Percentiles rank a stretch among this genome's conserved stretches.
Evolutionary conservation across 2,329 filamentous ascomycete genomes (phyloP).

Genomic region (Epichloe elymi): DNA sequence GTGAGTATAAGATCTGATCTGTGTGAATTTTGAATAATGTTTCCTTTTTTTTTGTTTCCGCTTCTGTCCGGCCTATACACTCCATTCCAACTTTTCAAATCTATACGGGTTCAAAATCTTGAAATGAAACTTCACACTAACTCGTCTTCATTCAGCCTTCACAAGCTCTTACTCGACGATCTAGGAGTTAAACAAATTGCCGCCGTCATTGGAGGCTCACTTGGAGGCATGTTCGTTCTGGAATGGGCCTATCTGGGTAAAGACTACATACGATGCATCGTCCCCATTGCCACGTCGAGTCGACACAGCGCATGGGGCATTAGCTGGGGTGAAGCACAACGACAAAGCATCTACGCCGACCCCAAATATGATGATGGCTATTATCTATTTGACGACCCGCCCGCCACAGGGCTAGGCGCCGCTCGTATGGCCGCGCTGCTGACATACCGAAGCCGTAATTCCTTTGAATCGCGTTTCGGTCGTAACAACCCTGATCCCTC

Average conservation of each 20-base stretch:
- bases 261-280: slow-evolving; percentile 67
- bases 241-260: slow-evolving; percentile 88
- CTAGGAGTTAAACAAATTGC: slow-evolving; percentile 68
- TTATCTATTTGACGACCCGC: slow-evolving; percentile 78
- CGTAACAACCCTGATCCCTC: slow-evolving; percentile 82
- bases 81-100: too few relatives aligned
- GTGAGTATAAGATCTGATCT: slow-evolving; percentile 34
- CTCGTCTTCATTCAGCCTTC: slow-evolving; percentile 49
- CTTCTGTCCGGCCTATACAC: background rate
- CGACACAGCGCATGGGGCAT: slow-evolving; percentile 83
- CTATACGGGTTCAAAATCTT: too few relatives aligned
- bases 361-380: slow-evolving; percentile 98
- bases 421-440: slow-evolving; percentile 93
- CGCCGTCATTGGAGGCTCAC: slow-evolving; percentile 68
- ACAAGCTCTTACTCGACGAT: slow-evolving; percentile 69
- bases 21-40: too few relatives aligned
- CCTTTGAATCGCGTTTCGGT: slow-evolving; percentile 90
- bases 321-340: slow-evolving; percentile 79
- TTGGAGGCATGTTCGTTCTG: slow-evolving; percentile 82
- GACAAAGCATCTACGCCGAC: slow-evolving; percentile 92
- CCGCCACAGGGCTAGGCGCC: slow-evolving; percentile 73
- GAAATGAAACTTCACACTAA: slow-evolving; percentile 8
- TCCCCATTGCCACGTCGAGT: slow-evolving; percentile 75
- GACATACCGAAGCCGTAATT: slow-evolving; percentile 92
- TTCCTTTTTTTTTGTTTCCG: background rate